Evolutionary conservation across 108 stramenopile genomes (phyloP).

Genomic region (Cyclotella cryptica): DNA sequence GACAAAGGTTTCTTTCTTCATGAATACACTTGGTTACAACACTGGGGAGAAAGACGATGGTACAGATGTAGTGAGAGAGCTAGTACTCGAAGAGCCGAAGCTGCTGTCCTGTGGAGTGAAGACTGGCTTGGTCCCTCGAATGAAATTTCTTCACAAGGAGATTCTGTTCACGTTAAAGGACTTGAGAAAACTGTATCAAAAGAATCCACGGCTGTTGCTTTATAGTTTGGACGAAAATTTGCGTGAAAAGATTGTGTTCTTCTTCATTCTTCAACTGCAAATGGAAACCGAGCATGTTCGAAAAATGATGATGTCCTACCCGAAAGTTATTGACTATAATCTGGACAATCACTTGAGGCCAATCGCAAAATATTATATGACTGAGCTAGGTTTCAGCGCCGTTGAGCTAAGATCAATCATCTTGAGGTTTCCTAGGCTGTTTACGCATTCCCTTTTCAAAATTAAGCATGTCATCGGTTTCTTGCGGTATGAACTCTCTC

Average conservation of each 20-base stretch:
- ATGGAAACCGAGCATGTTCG: conserved; percentile 66
- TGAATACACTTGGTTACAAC: conserved; percentile 60
- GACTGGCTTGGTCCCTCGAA: conserved; percentile 65
- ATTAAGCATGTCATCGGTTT: conserved; percentile 79
- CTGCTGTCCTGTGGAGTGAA: conserved; percentile 63
- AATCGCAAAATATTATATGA: conserved; percentile 70
- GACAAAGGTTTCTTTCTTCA: conserved; percentile 70
- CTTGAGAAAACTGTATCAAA: conserved; percentile 56
- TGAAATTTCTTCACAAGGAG: conserved; percentile 68
- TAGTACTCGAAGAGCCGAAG: conserved; percentile 67
- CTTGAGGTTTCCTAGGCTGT: conserved; percentile 71
- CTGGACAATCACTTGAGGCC: conserved; percentile 76
- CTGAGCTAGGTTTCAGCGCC: conserved; percentile 66
- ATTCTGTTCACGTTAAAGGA: conserved; percentile 62
- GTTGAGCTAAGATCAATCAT: conserved; percentile 68
- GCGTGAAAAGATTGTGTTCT: conserved; percentile 77
- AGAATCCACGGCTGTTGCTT: conserved; percentile 70
- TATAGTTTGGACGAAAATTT: conserved; percentile 79
- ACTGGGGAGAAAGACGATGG: conserved; percentile 20
- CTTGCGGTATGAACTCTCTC: conserved; percentile 66
- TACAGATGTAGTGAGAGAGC: conserved; percentile 51
- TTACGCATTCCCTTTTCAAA: conserved; percentile 70
- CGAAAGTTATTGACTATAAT: conserved; percentile 76
- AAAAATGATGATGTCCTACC: conserved; percentile 69
- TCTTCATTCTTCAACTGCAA: conserved; percentile 73